Base-by-base conservation (phyloP, 805 yeast species). In the Pichia cephalocereana region DNA sequence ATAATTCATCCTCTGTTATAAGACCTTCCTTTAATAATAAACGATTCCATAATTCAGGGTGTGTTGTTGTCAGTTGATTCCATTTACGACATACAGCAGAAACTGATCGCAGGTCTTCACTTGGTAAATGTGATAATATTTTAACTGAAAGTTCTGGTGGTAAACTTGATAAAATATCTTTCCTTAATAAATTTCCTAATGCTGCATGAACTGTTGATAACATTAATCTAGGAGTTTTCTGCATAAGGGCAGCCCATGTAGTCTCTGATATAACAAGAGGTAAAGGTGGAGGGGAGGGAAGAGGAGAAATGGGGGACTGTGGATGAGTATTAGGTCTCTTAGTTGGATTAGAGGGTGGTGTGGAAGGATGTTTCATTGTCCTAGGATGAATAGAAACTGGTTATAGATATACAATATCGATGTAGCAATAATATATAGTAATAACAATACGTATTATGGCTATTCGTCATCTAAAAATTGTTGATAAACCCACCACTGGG, bases 71-170 rank as follows among this genome's bases (percentile, higher is more conserved):
- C n/a, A 86, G 66, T 27, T 67, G 61, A 52, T 76, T 72, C 97
- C 98, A 93, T 46, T 68, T 67, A 43, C 69, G 74, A 46, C 84
- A 83, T 2, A 89, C 95, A 49, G 70, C 28, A 2, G 30, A 14
- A 18, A 42, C 39, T 8, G 31, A 17, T 15, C 45, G 14, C 69
- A 4, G 86, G 69, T 14, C 83, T 76, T 10, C 74, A 58, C 86
- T 90, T 49, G 91, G 69, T 49, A 77, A 11, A 5, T 37, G 38
- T 37, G 38, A 37, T 74, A 93, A 69, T 10, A 93, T 80, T 42
- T 79, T 75, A 54, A 77, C 69, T 2, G 86, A 66, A 11, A 93
- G 70, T 60, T 93, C 98, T 0, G 77, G 58, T 0, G 99, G 99
- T 31, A 93, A 67, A 43, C 75, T 67, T 12, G 79, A 61, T 10